Conservation (phyloP, 495 filamentous ascomycete species). For the Neurospora sp. region DNA sequence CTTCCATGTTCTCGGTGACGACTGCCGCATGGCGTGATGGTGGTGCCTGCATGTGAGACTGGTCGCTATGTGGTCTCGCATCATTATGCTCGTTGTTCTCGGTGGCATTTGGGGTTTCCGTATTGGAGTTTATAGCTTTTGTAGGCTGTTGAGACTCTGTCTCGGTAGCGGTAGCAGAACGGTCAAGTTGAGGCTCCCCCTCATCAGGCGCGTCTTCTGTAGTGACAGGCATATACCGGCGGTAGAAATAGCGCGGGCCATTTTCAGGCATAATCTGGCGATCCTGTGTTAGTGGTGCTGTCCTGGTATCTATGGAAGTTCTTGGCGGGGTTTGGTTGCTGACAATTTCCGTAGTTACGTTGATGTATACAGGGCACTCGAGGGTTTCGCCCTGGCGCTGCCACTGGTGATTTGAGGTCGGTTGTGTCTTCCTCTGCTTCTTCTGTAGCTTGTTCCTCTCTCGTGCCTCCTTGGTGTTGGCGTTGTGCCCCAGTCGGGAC, state of each 20-base stretch:
- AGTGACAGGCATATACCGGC: too few species aligned
- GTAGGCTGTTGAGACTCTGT: background rate
- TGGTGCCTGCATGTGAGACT: too few species aligned
- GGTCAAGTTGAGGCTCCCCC: background rate
- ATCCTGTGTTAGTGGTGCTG: background rate
- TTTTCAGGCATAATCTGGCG: slow-evolving; percentile 11
- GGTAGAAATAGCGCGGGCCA: slow-evolving; percentile 17
- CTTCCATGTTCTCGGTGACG: background rate
- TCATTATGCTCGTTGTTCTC: background rate
- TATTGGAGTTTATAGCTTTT: background rate
- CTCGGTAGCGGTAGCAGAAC: background rate
- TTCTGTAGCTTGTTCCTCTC: background rate
- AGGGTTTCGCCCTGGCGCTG: slow-evolving; percentile 8
- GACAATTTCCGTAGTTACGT: slow-evolving; percentile 22
- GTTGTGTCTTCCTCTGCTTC: background rate
- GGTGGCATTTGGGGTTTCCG: background rate
- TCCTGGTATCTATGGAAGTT: background rate
- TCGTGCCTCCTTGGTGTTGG: background rate
- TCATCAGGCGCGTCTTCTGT: background rate
- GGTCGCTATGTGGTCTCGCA: background rate
- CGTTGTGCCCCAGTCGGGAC: too few species aligned
- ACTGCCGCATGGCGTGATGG: too few species aligned
- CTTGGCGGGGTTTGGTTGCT: background rate
- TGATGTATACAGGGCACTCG: too few species aligned
- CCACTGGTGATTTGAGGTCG: slow-evolving; percentile 10